A percentile compares a stretch with the other conserved stretches of the same genome.
phyloP scores from a whole-genome alignment of 1,284 basidiomycete species.

The Fistulina hepatica region DNA sequence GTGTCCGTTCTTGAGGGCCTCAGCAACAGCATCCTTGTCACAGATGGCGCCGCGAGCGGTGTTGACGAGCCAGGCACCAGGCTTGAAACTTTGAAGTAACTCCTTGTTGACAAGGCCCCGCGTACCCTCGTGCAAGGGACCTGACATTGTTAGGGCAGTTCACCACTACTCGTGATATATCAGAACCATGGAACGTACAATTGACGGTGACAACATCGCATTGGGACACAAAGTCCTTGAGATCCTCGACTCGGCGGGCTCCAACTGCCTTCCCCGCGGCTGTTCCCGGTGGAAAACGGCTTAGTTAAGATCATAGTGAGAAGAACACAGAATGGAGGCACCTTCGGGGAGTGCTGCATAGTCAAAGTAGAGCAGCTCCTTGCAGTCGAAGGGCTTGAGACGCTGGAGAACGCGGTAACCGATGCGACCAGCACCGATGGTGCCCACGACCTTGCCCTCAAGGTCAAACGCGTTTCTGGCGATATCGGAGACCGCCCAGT shows the following conservation, averaged over 20 bases:
- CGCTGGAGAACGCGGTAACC: conserved; percentile 88
- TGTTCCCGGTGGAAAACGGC: conserved; percentile 14
- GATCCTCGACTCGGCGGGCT: conserved; percentile 68
- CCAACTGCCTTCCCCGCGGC: conserved; percentile 63
- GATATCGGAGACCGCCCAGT: conserved; percentile 78
- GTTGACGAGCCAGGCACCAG: conserved; percentile 86
- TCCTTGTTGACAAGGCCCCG: conserved; percentile 74
- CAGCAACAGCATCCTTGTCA: conserved; percentile 72
- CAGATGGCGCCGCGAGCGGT: conserved; percentile 92
- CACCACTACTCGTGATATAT: too few relatives aligned
- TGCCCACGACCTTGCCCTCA: conserved; percentile 86
- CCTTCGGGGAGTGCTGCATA: conserved; percentile 73
- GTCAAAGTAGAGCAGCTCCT: conserved; percentile 91
- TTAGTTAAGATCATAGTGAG: neutral
- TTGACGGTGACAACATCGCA: conserved; percentile 85
- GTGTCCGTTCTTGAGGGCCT: conserved; percentile 71
- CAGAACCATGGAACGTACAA: too few relatives aligned
- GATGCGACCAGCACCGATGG: conserved; percentile 80
- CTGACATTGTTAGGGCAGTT: too few relatives aligned
- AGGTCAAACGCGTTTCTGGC: conserved; percentile 81
- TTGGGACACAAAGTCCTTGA: conserved; percentile 42
- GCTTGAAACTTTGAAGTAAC: conserved; percentile 84
- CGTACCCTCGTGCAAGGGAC: conserved; percentile 85
- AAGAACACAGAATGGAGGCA: conserved; percentile 18
- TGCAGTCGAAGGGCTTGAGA: conserved; percentile 79